Base-by-base conservation (phyloP, 495 filamentous ascomycete species). In the Aspergillus conjunctus region DNA sequence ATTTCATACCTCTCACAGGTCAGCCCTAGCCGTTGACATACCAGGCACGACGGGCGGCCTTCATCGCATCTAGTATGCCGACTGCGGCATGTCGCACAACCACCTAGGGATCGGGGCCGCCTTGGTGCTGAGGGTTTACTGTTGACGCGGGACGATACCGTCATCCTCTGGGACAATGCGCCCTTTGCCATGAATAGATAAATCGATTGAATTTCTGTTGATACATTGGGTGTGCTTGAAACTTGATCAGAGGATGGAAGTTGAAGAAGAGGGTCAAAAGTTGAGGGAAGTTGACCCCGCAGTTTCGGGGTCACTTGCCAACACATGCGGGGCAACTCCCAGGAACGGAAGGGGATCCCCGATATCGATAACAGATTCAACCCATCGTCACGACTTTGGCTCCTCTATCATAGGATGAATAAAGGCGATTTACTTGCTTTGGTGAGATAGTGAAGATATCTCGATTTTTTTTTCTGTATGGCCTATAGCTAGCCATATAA, bases 41-140 rank as follows among this genome's bases (percentile, higher is more conserved):
- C 63, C 18, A 56, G 56, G 55, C 67, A 72, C 31, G 62, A 60
- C n/a, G 64, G 70, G 4, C 64, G 70, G 12, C 57, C 49, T 45
- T 70, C 68, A 33, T 72, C 70, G 49, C 66, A 73, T 60, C 71
- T 70, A 6, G 63, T 57, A 62, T 71, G 68, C 1, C 66, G 66
- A 22, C 33, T 63, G 37, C 70, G 66, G 58, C 66, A 73, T 0
- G 57, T 64, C 7, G 43, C 51, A 33, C 61, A 63, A 5, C 55
- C 61, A 7, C 50, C 51, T 11, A 63, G 56, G 7, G 55, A 63
- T 11, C 56, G 53, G 4, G 53, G 44, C 37, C 53, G 33, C 22
- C 15, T 34, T 34, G 30, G 32, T 4, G 54, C 39, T 2, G 21
- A 7, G 8, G 39, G 11, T 44, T 48, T 48, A 44, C n/a, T n/a